phyloP scores from a whole-genome alignment of 768 basidiomycete species.

The Paxillus involutus region DNA sequence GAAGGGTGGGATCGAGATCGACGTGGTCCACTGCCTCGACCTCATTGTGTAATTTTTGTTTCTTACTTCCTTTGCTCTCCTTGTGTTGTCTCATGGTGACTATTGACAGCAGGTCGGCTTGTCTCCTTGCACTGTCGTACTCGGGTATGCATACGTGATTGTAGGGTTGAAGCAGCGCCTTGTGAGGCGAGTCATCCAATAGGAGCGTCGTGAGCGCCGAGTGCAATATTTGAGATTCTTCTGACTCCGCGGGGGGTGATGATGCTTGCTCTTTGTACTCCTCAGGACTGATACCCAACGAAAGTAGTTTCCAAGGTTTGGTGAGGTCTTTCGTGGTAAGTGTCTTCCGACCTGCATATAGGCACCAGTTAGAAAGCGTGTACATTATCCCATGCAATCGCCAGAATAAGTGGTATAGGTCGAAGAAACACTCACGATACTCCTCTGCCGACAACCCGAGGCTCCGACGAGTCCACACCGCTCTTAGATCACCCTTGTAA shows the following conservation, averaged over 20 bases:
- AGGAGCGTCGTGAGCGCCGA: constrained; percentile 49
- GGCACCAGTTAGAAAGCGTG: not conserved
- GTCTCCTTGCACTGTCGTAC: constrained; percentile 50
- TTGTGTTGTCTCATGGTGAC: constrained; percentile 14
- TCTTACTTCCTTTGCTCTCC: constrained; percentile 6
- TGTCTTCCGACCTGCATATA: constrained; percentile 16
- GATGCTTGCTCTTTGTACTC: not conserved
- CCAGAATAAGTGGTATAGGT: not conserved
- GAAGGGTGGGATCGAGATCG: not conserved
- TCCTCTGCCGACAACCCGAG: constrained; percentile 60
- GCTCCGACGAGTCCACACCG: constrained; percentile 80
- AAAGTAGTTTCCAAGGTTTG: constrained; percentile 60
- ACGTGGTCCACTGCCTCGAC: constrained; percentile 1
- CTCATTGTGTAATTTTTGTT: constrained; percentile 1
- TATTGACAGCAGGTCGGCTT: constrained; percentile 34
- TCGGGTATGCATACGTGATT: constrained; percentile 80
- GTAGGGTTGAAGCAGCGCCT: constrained; percentile 70
- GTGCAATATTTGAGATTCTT: constrained; percentile 23
- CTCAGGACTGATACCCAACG: constrained; percentile 10
- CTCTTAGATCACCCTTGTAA: constrained; percentile 43
- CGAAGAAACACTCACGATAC: constrained; percentile 58
- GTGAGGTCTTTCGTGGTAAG: constrained; percentile 74
- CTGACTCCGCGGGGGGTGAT: not conserved
- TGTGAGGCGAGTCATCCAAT: constrained; percentile 52
- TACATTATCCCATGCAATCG: constrained; percentile 16